Evolutionary conservation across 208 protist genomes (phyloP).

Genomic region (Trypanosoma scelopori): DNA sequence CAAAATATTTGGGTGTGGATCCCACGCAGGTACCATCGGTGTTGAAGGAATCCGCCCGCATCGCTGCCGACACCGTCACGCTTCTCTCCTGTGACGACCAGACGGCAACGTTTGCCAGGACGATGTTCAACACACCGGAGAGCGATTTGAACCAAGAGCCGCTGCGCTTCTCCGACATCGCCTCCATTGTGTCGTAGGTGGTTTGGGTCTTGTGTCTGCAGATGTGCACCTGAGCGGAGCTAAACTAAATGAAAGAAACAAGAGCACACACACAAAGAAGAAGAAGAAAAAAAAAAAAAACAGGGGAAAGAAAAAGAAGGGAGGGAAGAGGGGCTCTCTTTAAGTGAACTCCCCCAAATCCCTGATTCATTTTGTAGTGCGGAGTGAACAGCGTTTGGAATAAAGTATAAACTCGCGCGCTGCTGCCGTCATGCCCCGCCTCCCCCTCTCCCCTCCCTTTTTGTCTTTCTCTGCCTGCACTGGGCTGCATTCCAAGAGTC

Average conservation of each 20-base stretch:
- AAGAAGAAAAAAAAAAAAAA: constrained; percentile 11
- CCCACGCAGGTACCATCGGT: constrained; percentile 44
- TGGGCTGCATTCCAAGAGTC: too few relatives aligned
- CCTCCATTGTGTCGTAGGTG: constrained; percentile 36
- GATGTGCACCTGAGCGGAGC: constrained; percentile 1
- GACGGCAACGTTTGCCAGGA: constrained; percentile 59
- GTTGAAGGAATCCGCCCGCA: constrained; percentile 57
- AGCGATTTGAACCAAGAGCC: constrained; percentile 54
- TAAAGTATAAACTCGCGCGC: too few relatives aligned
- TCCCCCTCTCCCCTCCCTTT: too few relatives aligned
- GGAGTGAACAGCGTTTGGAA: too few relatives aligned
- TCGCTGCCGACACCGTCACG: constrained; percentile 50
- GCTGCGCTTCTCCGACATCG: constrained; percentile 63
- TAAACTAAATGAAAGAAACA: constrained; percentile 9
- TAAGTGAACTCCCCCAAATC: too few relatives aligned
- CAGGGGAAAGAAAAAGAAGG: not conserved
- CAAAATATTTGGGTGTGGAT: constrained; percentile 58
- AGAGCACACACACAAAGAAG: too few relatives aligned
- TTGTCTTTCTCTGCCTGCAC: too few relatives aligned
- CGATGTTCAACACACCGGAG: constrained; percentile 75
- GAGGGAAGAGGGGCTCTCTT: constrained; percentile 1
- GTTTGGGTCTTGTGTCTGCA: constrained; percentile 2
- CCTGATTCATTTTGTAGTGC: too few relatives aligned
- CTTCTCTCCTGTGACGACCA: constrained; percentile 38
- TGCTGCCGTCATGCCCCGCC: too few relatives aligned